Evolutionary conservation across 2,329 filamentous ascomycete species (phyloP), one percentile per base, ranked within the genome.

Genomic region (Pyrenochaeta sp.): DNA sequence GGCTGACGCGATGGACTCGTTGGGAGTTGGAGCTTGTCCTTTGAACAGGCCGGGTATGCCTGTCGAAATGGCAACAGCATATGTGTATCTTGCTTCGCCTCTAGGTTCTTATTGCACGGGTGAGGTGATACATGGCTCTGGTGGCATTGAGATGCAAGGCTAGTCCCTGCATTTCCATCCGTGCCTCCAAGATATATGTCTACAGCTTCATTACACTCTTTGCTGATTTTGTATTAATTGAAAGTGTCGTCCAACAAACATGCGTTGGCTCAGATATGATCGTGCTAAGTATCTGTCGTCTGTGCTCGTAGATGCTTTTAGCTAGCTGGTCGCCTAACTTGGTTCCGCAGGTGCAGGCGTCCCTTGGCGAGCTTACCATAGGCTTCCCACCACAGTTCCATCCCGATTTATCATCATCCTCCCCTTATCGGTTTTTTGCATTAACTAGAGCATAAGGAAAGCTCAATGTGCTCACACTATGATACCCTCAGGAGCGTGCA

Each of bases 71-170:
- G 66, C 64, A 2, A 61, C 61, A 5, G 52, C 52, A 13, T 68
- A 67, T 45, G 66, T 68, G 5, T 55, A 64, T 42, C 59, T 67
- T 28, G 63, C 65, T 15, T 65, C 62, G 1, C 65, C 65, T 3
- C 42, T 67, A 4, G 58, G 62, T 2, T 65, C 60, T 4, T 67
- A 65, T 42, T 67, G 62, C 34, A 67, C 65, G 7, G 61, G 65
- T 7, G 65, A 67, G 51, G 61, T 64, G 13, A 36, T 66, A 5
- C 65, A 66, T 19, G 61, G 57, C 34, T 64, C 61, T 1, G 63
- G 65, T 4, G 63, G 65, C 13, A 64, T 67, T 32, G 65, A 67
- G 54, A 66, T 66, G 63, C 65, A 65, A 24, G 63, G 62, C 22
- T 66, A 49, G 32, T 30, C 9, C 5, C 28, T 19, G 9, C 28